A percentile compares a stretch with the other conserved stretches of the same genome.
Conservation (phyloP, 371 early-diverging fungal species). For the Agmasoma carcini region DNA sequence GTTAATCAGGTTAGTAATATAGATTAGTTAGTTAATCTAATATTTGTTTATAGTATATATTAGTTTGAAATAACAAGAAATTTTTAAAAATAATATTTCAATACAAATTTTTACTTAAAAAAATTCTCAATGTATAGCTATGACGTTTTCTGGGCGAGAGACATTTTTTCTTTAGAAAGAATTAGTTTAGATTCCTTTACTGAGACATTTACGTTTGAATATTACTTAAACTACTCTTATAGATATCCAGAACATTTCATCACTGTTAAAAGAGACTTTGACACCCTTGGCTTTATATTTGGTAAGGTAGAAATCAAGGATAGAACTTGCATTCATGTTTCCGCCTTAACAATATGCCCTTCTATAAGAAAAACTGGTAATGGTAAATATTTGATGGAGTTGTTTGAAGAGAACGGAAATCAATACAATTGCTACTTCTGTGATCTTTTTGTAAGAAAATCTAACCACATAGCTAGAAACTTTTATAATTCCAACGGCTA, state of each 20-base stretch:
- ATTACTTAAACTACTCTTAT: conserved; percentile 45
- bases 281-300: conserved; percentile 42
- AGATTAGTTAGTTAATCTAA: too few species aligned
- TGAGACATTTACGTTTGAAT: conserved; percentile 44
- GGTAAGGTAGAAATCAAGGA: conserved; percentile 44
- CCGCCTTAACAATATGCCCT: conserved; percentile 87
- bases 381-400: conserved; percentile 70
- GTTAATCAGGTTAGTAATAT: too few species aligned
- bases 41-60: too few species aligned
- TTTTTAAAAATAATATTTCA: too few species aligned
- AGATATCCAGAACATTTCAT: conserved; percentile 33
- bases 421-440: conserved; percentile 77
- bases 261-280: conserved; percentile 1
- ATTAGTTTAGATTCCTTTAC: conserved; percentile 43
- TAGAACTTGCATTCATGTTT: conserved; percentile 62
- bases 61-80: too few species aligned
- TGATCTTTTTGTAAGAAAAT: conserved; percentile 83
- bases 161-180: conserved; percentile 37
- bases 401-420: conserved; percentile 58
- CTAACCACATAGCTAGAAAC: conserved; percentile 74
- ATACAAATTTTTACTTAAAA: too few species aligned
- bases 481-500: conserved; percentile 89
- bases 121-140: conserved; percentile 29
- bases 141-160: conserved; percentile 23
- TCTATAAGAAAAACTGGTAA: conserved; percentile 74